phyloP scores from a whole-genome alignment of 148 eudicot species.

The Amaranthus cruentus region DNA sequence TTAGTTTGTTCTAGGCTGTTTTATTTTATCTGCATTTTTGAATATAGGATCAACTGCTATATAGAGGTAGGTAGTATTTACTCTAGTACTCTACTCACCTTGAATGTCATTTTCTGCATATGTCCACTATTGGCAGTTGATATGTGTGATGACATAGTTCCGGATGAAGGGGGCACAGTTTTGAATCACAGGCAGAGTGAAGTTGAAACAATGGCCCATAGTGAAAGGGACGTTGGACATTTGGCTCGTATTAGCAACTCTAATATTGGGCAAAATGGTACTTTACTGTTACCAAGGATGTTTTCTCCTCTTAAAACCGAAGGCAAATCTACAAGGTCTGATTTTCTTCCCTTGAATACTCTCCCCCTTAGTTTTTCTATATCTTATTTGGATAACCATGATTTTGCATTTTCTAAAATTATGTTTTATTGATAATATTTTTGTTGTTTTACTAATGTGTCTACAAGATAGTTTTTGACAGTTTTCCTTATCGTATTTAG shows the following conservation, averaged over 20 bases:
- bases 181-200: conserved; percentile 23
- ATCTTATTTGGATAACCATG: not conserved
- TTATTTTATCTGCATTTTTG: not conserved
- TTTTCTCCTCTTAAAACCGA: conserved; percentile 5
- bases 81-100: not conserved
- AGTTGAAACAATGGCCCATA: conserved; percentile 17
- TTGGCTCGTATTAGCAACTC: conserved; percentile 19
- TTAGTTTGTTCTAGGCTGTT: not conserved
- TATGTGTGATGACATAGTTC: conserved; percentile 16
- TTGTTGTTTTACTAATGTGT: not conserved
- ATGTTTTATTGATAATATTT: not conserved
- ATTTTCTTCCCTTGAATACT: not conserved
- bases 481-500: no score
- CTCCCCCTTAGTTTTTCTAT: not conserved
- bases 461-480: no score
- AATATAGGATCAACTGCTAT: not conserved
- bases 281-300: conserved; percentile 12
- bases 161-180: conserved; percentile 16
- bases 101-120: not conserved
- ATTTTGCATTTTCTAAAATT: not conserved
- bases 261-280: conserved; percentile 25
- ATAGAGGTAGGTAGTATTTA: not conserved
- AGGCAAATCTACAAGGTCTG: conserved; percentile 13
- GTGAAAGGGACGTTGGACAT: conserved; percentile 18
- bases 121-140: conserved; percentile 33